These are phyloP conservation scores for Solanum corneliomulleri DNA, from an alignment of 257 asterid genomes.

Conservation along the genomic window DNA sequence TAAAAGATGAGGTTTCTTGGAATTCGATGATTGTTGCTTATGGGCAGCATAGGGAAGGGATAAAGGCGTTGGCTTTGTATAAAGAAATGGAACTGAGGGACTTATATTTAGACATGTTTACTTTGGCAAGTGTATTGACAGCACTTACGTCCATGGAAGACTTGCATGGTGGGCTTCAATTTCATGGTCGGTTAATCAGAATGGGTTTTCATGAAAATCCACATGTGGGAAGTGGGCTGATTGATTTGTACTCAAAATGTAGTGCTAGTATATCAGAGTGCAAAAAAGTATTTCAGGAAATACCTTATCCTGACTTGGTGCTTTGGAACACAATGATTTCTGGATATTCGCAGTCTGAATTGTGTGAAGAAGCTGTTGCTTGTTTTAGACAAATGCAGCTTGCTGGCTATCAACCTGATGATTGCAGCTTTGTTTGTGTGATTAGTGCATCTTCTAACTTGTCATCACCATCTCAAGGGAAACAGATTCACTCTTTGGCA, in stretches of 20 bases:
- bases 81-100: slow-evolving; percentile 41
- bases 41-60: slow-evolving; percentile 49
- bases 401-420: slow-evolving; percentile 54
- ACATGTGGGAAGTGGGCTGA: slow-evolving; percentile 65
- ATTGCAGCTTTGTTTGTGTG: slow-evolving; percentile 62
- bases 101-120: slow-evolving; percentile 45
- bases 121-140: slow-evolving; percentile 64
- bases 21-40: slow-evolving; percentile 72
- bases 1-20: slow-evolving; percentile 75
- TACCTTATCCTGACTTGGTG: slow-evolving; percentile 44
- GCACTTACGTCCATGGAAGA: slow-evolving; percentile 58
- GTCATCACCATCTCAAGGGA: slow-evolving; percentile 60
- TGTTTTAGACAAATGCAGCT: slow-evolving; percentile 56
- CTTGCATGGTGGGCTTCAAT: slow-evolving; percentile 62
- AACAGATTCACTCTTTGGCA: slow-evolving; percentile 52
- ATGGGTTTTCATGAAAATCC: slow-evolving; percentile 45
- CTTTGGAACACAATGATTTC: slow-evolving; percentile 82
- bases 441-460: slow-evolving; percentile 45
- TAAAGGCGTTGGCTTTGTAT: slow-evolving; percentile 50
- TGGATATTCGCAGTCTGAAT: slow-evolving; percentile 46
- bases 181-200: slow-evolving; percentile 49
- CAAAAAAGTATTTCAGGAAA: slow-evolving; percentile 40
- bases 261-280: slow-evolving; percentile 27
- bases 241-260: slow-evolving; percentile 62
- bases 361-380: slow-evolving; percentile 44